Base-by-base conservation (phyloP, 805 yeast species). In the Cyberlindnera sargentensis region DNA sequence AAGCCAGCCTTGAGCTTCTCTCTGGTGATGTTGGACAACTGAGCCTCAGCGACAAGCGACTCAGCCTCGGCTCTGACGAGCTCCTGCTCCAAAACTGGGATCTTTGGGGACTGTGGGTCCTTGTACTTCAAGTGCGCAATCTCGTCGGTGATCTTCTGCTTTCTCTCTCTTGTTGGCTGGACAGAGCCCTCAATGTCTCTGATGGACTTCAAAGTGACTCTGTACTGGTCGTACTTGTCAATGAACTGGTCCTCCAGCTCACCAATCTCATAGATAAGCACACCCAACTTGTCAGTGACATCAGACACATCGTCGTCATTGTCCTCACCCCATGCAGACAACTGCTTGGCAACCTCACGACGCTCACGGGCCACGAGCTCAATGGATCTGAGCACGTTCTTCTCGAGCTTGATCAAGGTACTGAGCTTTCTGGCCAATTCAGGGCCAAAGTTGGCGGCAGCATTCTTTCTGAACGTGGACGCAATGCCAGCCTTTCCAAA, bases 21-120 rank as follows among this genome's bases (percentile, higher is more conserved):
- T 71, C 99, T 86, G 59, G 98, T 91, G 70, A 93, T 91, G 75
- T 91, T 91, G 51, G 96, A 87, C 65, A 91, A 80, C 75, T 91
- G 99, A 47, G 98, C 98, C 75, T 91, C 99, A 47, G 99, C 99
- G 60, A 91, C 99, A 58, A 91, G 80, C 41, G 96, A 88, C 73
- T 93, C 98, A 54, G 98, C 98, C 76, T 91, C 99, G 41, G 98
- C 97, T 71, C 99, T 83, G 55, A 93, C 98, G 65, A 93, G 79
- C 72, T 93, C 98, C 74, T 93, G 98, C 76, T 91, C 99, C 67
- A 91, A 80, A 43, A 90, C 91, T 53, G 86, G 82, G 55, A 91
- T 85, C 76, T 91, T 91, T 66, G 96, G 95, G 43, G 96, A 88
- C 71, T 85, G 88, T 51, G 99, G 98, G 69, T 91, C 98, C 78